phyloP scores from a whole-genome alignment of 2,329 filamentous ascomycete genomes.

The Epichloe baconii region DNA sequence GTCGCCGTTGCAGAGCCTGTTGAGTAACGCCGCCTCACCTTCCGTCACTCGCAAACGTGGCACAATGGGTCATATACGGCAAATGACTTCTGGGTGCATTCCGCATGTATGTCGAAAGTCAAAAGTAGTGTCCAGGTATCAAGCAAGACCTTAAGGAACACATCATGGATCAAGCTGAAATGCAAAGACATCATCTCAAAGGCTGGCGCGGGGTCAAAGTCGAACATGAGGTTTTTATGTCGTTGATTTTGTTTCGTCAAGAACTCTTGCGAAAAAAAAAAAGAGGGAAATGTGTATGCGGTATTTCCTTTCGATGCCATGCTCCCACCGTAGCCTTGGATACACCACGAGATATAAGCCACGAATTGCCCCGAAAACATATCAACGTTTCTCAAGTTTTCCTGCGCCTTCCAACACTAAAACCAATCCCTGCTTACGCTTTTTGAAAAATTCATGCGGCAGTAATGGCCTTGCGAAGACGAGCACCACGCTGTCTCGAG shows the following conservation, averaged over 20 bases:
- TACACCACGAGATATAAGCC: constrained; percentile 27
- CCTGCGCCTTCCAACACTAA: constrained; percentile 6
- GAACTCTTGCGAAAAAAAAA: constrained; percentile 18
- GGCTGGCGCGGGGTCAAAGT: neutral
- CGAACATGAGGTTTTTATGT: neutral
- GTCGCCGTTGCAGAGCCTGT: no score
- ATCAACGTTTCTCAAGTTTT: constrained; percentile 6
- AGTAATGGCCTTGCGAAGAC: constrained; percentile 50
- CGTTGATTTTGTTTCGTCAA: constrained; percentile 23
- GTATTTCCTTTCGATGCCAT: constrained; percentile 25
- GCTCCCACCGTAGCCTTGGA: constrained; percentile 24
- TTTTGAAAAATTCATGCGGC: constrained; percentile 36
- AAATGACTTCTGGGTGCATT: no score
- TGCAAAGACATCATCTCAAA: neutral
- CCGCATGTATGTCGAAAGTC: no score
- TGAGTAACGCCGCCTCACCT: no score
- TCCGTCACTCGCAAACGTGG: no score
- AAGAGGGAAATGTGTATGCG: constrained; percentile 19
- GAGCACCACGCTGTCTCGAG: constrained; percentile 81
- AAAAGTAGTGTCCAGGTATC: no score
- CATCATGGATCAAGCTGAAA: no score
- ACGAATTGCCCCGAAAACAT: constrained; percentile 15
- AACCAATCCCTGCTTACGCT: constrained; percentile 4
- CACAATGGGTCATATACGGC: no score
- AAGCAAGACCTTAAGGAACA: no score